These are phyloP conservation scores for Suillus cothurnatus DNA, from an alignment of 768 basidiomycete genomes.

Conservation along the genomic window DNA sequence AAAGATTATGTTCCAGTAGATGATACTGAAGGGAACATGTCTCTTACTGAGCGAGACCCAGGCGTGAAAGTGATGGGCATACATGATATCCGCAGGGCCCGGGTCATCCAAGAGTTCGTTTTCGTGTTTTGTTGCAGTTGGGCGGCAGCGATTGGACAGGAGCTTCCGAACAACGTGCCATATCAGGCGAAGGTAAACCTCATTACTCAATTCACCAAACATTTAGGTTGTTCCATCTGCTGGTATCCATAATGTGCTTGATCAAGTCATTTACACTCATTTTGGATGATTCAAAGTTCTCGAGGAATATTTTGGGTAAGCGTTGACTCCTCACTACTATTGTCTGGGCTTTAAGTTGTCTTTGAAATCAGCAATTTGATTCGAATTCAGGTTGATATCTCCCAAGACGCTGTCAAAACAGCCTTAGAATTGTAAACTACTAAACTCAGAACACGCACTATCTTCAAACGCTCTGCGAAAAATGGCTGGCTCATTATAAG, in stretches of 20 bases:
- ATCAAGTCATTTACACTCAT: slow-evolving; percentile 32
- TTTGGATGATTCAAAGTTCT: slow-evolving; percentile 46
- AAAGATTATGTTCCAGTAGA: slow-evolving; percentile 12
- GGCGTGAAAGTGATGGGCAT: slow-evolving; percentile 20
- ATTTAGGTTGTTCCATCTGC: slow-evolving; percentile 34
- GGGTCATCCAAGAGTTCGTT: slow-evolving; percentile 36
- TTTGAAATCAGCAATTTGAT: slow-evolving; percentile 28
- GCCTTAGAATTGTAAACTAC: slow-evolving; percentile 40
- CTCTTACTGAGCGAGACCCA: slow-evolving; percentile 18
- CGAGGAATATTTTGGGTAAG: slow-evolving; percentile 38
- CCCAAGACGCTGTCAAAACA: slow-evolving; percentile 32
- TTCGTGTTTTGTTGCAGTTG: slow-evolving; percentile 1
- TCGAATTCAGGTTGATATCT: slow-evolving; percentile 28
- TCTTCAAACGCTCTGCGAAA: slow-evolving; percentile 12
- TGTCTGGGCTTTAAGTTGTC: slow-evolving; percentile 11
- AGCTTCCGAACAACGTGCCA: slow-evolving; percentile 36
- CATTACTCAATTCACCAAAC: slow-evolving; percentile 29
- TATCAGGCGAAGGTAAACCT: slow-evolving; percentile 33
- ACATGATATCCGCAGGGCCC: slow-evolving; percentile 33
- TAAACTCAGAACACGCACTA: slow-evolving; percentile 36
- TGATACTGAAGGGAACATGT: slow-evolving; percentile 15
- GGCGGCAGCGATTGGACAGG: slow-evolving; percentile 30
- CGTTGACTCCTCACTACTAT: slow-evolving; percentile 9
- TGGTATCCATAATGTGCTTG: slow-evolving; percentile 32
- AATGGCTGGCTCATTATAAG: slow-evolving; percentile 21